These are phyloP conservation scores for Evansstolkia leycettana DNA, from an alignment of 495 filamentous ascomycete species.

Conservation along the genomic window DNA sequence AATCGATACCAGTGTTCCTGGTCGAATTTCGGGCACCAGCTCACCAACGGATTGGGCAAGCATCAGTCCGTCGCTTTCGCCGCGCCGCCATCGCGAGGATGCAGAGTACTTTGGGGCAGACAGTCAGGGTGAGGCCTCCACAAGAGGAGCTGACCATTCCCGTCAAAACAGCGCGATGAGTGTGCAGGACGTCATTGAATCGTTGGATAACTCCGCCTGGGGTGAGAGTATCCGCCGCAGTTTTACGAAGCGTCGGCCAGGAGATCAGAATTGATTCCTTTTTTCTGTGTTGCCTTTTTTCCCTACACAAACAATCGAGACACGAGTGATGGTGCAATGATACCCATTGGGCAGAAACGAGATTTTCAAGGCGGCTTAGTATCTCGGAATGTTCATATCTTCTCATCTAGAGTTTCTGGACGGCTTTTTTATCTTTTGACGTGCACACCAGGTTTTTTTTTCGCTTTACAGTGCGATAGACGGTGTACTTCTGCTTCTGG, in stretches of 20 bases:
- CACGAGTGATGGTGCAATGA: slow-evolving; percentile 1
- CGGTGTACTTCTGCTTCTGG: too few species aligned
- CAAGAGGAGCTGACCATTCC: slow-evolving; percentile 12
- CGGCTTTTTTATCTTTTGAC: slow-evolving; percentile 2
- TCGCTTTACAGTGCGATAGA: not conserved
- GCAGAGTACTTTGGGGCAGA: slow-evolving; percentile 19
- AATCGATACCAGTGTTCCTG: slow-evolving; percentile 27
- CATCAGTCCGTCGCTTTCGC: slow-evolving; percentile 30
- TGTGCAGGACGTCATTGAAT: slow-evolving; percentile 65
- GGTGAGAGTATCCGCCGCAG: slow-evolving; percentile 83
- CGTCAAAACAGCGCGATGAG: slow-evolving; percentile 54
- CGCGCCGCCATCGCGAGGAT: slow-evolving; percentile 20
- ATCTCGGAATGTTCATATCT: not conserved
- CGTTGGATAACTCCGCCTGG: slow-evolving; percentile 80
- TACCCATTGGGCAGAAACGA: slow-evolving; percentile 5
- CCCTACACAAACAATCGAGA: too few species aligned
- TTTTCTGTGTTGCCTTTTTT: not conserved
- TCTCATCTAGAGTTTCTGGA: not conserved
- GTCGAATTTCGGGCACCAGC: slow-evolving; percentile 18
- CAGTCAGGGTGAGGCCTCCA: slow-evolving; percentile 6
- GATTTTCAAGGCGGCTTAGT: too few species aligned
- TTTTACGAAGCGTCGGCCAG: slow-evolving; percentile 60
- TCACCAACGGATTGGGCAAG: slow-evolving; percentile 34
- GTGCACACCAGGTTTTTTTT: too few species aligned
- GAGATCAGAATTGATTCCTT: slow-evolving; percentile 3